Conservation (phyloP, 495 filamentous ascomycete species). For the Immersiella caudata region DNA sequence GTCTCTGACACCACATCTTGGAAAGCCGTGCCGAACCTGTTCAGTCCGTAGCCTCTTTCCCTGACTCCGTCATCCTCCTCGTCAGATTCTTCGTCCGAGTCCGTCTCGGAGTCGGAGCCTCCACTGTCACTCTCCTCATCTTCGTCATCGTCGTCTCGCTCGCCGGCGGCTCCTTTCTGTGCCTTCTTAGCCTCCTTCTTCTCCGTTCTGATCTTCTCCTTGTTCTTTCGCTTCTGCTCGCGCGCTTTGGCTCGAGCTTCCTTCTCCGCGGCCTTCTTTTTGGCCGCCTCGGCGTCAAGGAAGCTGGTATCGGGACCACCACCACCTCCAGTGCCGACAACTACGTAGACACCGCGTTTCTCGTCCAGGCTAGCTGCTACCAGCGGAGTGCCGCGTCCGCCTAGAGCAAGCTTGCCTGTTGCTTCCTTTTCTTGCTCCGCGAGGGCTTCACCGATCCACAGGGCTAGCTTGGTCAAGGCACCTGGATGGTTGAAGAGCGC, state of each 20-base stretch:
- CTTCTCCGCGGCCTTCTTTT: slow-evolving; percentile 59
- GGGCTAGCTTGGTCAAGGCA: slow-evolving; percentile 85
- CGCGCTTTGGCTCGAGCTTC: slow-evolving; percentile 65
- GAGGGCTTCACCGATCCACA: slow-evolving; percentile 94
- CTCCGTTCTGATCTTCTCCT: slow-evolving; percentile 63
- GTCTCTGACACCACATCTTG: slow-evolving; percentile 94
- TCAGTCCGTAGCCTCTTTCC: slow-evolving; percentile 69
- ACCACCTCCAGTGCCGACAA: slow-evolving; percentile 85
- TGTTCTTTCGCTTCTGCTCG: slow-evolving; percentile 60
- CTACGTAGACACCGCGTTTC: slow-evolving; percentile 81
- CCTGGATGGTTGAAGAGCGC: slow-evolving; percentile 86
- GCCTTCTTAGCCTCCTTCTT: slow-evolving; percentile 55
- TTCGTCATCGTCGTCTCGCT: slow-evolving; percentile 26
- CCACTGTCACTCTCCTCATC: slow-evolving; percentile 30
- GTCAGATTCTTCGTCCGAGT: slow-evolving; percentile 62
- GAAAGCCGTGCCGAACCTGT: slow-evolving; percentile 92
- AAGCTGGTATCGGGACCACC: slow-evolving; percentile 64
- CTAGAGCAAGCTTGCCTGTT: slow-evolving; percentile 65
- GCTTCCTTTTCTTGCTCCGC: slow-evolving; percentile 81
- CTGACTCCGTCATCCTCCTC: slow-evolving; percentile 59
- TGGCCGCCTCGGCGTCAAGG: slow-evolving; percentile 63
- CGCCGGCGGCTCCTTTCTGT: slow-evolving; percentile 52
- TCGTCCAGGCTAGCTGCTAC: slow-evolving; percentile 91
- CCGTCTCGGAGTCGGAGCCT: slow-evolving; percentile 41
- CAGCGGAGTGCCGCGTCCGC: slow-evolving; percentile 76